phyloP scores from a whole-genome alignment of 148 eudicot genomes.

The Fagopyrum homotropicum region DNA sequence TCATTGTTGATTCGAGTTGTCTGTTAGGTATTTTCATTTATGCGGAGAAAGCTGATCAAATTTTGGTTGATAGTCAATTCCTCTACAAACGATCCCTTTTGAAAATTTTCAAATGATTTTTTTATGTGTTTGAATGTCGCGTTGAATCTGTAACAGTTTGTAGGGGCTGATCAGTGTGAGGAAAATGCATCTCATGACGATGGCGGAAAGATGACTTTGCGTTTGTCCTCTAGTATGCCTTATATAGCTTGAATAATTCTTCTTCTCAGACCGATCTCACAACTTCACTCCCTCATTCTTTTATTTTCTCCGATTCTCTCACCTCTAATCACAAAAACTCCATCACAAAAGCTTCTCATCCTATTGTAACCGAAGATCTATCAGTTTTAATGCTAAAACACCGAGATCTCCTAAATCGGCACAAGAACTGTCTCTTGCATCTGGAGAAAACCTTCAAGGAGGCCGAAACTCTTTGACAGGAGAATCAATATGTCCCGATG shows the following conservation, averaged over 20 bases:
- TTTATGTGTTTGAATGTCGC: neutral
- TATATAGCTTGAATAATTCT: neutral
- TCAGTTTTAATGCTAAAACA: constrained; percentile 29
- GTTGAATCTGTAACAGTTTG: neutral
- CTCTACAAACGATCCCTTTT: too few relatives aligned
- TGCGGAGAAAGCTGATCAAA: neutral
- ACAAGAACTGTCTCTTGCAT: constrained; percentile 19
- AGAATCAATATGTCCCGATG: constrained; percentile 27
- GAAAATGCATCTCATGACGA: neutral
- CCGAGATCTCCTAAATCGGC: constrained; percentile 33
- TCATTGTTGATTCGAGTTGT: neutral
- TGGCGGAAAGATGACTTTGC: neutral
- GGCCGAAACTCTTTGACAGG: constrained; percentile 50
- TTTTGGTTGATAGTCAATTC: neutral
- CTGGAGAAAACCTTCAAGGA: constrained; percentile 32
- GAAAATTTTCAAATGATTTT: too few relatives aligned
- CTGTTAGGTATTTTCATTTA: neutral
- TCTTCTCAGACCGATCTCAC: neutral
- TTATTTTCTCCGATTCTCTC: neutral
- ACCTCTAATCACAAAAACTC: neutral
- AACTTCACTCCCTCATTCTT: neutral
- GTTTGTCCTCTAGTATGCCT: neutral
- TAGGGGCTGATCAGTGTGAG: neutral
- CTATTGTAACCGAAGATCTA: neutral
- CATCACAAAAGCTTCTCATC: constrained; percentile 4